Evolutionary conservation across 2,329 filamentous ascomycete species (phyloP).

Genomic region (Thielaviopsis ethacetica): DNA sequence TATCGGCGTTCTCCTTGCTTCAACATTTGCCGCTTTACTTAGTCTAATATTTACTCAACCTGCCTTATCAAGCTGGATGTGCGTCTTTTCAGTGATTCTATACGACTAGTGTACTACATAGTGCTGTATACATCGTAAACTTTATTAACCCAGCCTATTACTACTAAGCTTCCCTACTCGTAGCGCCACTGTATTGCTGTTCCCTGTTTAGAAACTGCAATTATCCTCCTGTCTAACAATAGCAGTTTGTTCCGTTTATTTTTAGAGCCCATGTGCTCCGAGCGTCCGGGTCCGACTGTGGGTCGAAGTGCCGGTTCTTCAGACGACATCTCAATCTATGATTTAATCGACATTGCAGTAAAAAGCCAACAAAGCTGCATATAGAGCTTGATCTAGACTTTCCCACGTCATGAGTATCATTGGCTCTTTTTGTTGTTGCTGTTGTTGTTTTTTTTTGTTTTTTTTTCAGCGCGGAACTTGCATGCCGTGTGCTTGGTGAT

Average conservation of each 20-base stretch:
- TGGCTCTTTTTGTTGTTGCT: no score
- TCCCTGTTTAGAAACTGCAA: no score
- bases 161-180: no score
- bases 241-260: not conserved
- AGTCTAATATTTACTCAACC: not conserved
- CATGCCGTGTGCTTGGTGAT: no score
- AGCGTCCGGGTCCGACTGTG: not conserved
- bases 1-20: not conserved
- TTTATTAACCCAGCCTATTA: no score
- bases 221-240: not conserved
- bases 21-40: not conserved
- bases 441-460: not conserved
- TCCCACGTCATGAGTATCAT: no score
- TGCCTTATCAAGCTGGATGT: not conserved
- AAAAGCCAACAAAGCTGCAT: no score
- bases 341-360: not conserved
- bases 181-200: no score
- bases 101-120: no score
- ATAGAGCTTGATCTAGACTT: no score
- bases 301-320: not conserved
- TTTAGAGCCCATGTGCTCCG: not conserved
- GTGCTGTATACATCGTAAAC: no score
- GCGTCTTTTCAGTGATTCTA: no score
- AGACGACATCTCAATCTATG: not conserved
- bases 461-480: not conserved